Conservation (phyloP, 345 rosid genomes). For the Anacardium occidentale region DNA sequence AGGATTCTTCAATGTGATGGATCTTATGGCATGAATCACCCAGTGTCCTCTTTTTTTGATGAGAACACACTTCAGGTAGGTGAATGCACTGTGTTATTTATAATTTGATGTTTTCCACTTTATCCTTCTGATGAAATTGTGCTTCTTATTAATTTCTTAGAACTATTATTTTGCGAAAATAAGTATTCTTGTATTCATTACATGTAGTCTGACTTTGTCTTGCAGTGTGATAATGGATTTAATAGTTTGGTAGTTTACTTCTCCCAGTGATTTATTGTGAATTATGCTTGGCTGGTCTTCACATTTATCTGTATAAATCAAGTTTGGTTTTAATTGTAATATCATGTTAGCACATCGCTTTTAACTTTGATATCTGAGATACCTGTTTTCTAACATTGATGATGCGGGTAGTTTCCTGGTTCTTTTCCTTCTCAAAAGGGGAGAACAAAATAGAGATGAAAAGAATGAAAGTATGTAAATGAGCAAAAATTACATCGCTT, state of each 20-base stretch:
- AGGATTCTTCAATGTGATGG: constrained; percentile 64
- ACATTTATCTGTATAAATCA: background rate
- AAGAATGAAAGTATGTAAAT: background rate
- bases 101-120: constrained; percentile 1
- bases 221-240: background rate
- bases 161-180: background rate
- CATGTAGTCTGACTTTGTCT: background rate
- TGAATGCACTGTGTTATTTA: background rate
- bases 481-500: background rate
- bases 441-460: background rate
- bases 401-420: background rate
- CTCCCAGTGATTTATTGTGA: background rate
- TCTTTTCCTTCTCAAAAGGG: background rate
- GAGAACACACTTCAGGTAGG: constrained; percentile 46
- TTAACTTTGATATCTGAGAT: background rate
- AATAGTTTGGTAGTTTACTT: background rate
- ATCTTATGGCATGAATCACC: constrained; percentile 32
- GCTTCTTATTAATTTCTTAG: background rate
- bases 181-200: background rate
- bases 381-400: background rate
- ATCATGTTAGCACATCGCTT: background rate
- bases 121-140: constrained; percentile 4
- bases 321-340: background rate
- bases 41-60: constrained; percentile 31
- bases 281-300: background rate